Evolutionary conservation across 2,329 filamentous ascomycete genomes (phyloP).

Genomic region (Aureobasidium sp.): DNA sequence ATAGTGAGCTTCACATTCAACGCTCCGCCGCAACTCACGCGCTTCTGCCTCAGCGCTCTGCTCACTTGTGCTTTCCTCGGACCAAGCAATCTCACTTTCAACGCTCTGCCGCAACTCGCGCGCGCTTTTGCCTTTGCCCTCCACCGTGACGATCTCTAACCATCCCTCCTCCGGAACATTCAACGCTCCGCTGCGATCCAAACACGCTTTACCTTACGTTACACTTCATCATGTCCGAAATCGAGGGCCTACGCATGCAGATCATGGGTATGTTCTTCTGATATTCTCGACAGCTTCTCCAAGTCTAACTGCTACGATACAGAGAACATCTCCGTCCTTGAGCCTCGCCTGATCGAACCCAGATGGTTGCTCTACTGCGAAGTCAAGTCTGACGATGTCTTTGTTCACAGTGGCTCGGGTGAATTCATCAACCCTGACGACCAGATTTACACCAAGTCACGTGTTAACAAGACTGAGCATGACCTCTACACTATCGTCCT

Average conservation of each 20-base stretch:
- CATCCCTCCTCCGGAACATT: neutral
- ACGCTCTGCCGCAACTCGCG: neutral
- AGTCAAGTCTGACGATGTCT: neutral
- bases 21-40: neutral
- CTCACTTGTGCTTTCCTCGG: neutral
- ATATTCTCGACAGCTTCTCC: neutral
- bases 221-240: neutral
- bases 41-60: neutral
- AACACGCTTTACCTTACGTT: neutral
- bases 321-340: neutral
- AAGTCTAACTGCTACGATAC: neutral
- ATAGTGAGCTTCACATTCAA: no score
- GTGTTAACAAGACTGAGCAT: neutral
- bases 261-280: neutral
- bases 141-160: neutral
- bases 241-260: conserved; percentile 3
- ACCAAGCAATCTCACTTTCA: neutral
- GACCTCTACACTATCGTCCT: neutral
- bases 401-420: no score
- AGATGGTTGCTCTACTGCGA: neutral
- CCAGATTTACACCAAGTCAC: neutral
- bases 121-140: neutral
- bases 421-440: conserved; percentile 6
- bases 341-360: neutral
- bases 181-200: neutral